Percentiles rank a stretch among this genome's conserved stretches.
These are phyloP conservation scores for Colletotrichum spaethianum DNA, from an alignment of 2,329 filamentous ascomycete genomes.

Conservation along the genomic window DNA sequence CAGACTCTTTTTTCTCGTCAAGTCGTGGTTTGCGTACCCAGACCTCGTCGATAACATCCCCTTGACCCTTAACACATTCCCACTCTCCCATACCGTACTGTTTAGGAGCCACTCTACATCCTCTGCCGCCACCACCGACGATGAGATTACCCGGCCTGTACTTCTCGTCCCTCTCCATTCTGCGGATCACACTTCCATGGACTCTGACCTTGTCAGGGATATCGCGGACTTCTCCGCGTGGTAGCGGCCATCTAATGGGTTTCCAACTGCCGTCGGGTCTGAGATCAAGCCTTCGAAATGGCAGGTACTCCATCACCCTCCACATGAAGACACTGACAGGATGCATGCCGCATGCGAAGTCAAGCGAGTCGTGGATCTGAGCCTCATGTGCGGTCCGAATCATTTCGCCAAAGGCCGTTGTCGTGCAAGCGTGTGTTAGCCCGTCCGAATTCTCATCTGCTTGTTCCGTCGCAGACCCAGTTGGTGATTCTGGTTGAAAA, in stretches of 20 bases:
- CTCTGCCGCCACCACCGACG: conserved; percentile 82
- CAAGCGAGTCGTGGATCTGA: conserved; percentile 79
- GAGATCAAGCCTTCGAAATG: conserved; percentile 86
- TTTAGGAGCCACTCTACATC: conserved; percentile 72
- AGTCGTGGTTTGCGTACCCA: conserved; percentile 63
- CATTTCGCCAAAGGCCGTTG: conserved; percentile 65
- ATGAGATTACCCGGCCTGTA: conserved; percentile 88
- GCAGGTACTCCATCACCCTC: conserved; percentile 86
- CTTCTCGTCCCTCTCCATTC: conserved; percentile 73
- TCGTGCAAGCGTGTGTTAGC: conserved; percentile 3
- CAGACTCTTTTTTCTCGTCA: conserved; percentile 9
- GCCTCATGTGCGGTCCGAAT: conserved; percentile 70
- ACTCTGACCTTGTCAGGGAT: conserved; percentile 79
- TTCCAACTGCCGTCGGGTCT: conserved; percentile 81
- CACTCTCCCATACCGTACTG: conserved; percentile 80
- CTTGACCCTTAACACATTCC: conserved; percentile 74
- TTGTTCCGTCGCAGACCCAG: conserved; percentile 4
- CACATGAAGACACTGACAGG: conserved; percentile 73
- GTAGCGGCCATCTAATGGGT: conserved; percentile 85
- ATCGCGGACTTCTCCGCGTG: conserved; percentile 83
- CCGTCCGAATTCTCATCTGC: conserved; percentile 14
- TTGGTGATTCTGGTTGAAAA: conserved; percentile 28
- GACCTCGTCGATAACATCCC: conserved; percentile 78
- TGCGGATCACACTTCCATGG: conserved; percentile 80
- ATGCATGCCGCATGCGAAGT: conserved; percentile 73